phyloP scores from a whole-genome alignment of 2,329 filamentous ascomycete genomes.

The Clonostachys rhizophaga region DNA sequence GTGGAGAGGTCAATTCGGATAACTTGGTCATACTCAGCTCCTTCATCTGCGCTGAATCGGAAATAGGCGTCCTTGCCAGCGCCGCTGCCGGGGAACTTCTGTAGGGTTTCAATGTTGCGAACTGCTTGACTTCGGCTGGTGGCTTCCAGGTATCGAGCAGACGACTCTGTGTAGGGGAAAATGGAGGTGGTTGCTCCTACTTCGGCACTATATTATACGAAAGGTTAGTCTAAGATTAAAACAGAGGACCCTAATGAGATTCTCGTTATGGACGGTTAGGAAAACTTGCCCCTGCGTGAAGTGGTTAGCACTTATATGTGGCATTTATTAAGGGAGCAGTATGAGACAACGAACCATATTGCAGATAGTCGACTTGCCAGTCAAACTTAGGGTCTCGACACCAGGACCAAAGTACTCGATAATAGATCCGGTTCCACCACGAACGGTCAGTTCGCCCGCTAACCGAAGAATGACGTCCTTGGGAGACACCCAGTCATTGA shows the following conservation, averaged over 20 bases:
- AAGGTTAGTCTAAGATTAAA: no score
- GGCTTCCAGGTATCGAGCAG: constrained; percentile 79
- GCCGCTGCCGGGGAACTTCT: constrained; percentile 39
- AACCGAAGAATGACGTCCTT: constrained; percentile 94
- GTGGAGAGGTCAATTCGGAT: constrained; percentile 87
- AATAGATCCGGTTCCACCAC: constrained; percentile 89
- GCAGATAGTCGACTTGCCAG: constrained; percentile 86
- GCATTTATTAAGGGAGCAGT: no score
- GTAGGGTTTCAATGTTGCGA: constrained; percentile 58
- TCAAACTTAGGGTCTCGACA: constrained; percentile 82
- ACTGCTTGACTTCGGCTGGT: constrained; percentile 68
- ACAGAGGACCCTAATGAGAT: no score
- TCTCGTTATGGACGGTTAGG: no score
- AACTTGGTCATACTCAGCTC: constrained; percentile 83
- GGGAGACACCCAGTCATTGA: constrained; percentile 87
- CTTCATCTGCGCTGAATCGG: constrained; percentile 72
- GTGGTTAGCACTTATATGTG: no score
- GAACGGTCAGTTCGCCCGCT: constrained; percentile 84
- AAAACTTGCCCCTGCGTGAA: no score
- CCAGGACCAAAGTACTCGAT: constrained; percentile 93
- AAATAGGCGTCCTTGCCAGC: constrained; percentile 43
- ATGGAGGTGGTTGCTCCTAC: constrained; percentile 93
- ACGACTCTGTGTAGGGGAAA: constrained; percentile 86
- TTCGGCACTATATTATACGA: constrained; percentile 48
- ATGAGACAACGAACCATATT: constrained; percentile 60